Evolutionary conservation across 2,329 filamentous ascomycete species (phyloP).

Genomic region (Nothomitra cinnamomea): DNA sequence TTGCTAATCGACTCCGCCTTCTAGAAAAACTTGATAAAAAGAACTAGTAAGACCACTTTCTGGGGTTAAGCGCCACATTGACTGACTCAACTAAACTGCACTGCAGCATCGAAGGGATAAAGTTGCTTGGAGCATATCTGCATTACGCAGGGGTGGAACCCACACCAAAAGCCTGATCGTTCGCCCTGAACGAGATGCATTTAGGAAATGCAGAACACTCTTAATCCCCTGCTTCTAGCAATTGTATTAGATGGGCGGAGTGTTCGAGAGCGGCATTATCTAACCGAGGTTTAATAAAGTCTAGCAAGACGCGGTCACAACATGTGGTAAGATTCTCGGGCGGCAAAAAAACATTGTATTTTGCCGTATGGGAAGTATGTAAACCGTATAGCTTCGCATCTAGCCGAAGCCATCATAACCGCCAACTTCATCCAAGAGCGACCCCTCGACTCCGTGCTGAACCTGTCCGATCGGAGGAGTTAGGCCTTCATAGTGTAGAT

Average conservation of each 20-base stretch:
- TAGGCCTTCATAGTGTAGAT: slow-evolving; percentile 7
- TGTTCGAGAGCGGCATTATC: too few relatives aligned
- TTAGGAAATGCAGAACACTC: not conserved
- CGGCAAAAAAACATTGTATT: too few relatives aligned
- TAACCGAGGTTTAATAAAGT: too few relatives aligned
- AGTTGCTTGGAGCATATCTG: slow-evolving; percentile 84
- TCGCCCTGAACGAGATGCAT: not conserved
- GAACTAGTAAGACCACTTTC: slow-evolving; percentile 45
- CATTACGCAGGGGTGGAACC: slow-evolving; percentile 93
- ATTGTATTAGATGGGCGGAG: not conserved
- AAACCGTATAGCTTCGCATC: too few relatives aligned
- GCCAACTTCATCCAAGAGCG: not conserved
- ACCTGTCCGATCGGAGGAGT: not conserved
- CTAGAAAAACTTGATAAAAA: slow-evolving; percentile 52
- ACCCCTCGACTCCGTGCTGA: not conserved
- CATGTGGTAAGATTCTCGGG: too few relatives aligned
- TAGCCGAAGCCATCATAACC: not conserved
- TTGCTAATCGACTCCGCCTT: not conserved
- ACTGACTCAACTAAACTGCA: not conserved
- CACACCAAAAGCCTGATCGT: slow-evolving; percentile 14
- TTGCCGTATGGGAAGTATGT: too few relatives aligned
- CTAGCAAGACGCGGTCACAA: too few relatives aligned
- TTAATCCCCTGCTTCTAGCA: not conserved
- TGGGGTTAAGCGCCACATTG: not conserved
- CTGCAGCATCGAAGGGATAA: slow-evolving; percentile 72